Percentiles rank a stretch among this genome's conserved stretches.
These are phyloP conservation scores for Dactylellina drechsleri DNA, from an alignment of 2,329 filamentous ascomycete species.

Conservation along the genomic window DNA sequence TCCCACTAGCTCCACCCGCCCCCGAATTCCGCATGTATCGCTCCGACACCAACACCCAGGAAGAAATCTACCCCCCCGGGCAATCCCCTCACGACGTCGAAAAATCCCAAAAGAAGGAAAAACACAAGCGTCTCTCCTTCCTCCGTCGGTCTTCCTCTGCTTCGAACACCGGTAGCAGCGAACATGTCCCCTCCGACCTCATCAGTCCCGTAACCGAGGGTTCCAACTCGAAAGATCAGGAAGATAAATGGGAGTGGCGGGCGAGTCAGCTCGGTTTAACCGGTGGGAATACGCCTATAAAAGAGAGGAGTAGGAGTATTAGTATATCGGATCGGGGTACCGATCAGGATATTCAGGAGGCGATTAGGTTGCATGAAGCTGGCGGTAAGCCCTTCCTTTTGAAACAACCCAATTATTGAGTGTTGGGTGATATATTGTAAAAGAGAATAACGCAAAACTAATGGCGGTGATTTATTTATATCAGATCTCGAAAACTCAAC, in stretches of 20 bases:
- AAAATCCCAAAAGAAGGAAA: slow-evolving; percentile 56
- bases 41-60: slow-evolving; percentile 81
- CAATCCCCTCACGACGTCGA: slow-evolving; percentile 60
- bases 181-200: slow-evolving; percentile 37
- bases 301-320: slow-evolving; percentile 55
- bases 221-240: slow-evolving; percentile 35
- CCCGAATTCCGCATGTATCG: slow-evolving; percentile 65
- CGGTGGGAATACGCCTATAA: slow-evolving; percentile 4
- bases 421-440: too few species aligned
- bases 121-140: slow-evolving; percentile 55
- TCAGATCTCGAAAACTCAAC: slow-evolving; percentile 79
- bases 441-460: too few species aligned
- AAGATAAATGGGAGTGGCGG: slow-evolving; percentile 54
- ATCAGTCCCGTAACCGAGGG: slow-evolving; percentile 30
- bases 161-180: slow-evolving; percentile 21
- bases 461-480: neutral
- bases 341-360: slow-evolving; percentile 80
- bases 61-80: slow-evolving; percentile 70
- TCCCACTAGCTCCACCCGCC: slow-evolving; percentile 3
- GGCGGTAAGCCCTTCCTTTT: slow-evolving; percentile 66
- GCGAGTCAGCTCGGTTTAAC: slow-evolving; percentile 45
- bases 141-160: slow-evolving; percentile 21
- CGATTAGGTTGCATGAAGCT: slow-evolving; percentile 90
- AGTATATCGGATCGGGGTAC: slow-evolving; percentile 57
- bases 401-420: slow-evolving; percentile 13